Base-by-base conservation (phyloP, 306 rosid species). In the Trifolium fragiferum region DNA sequence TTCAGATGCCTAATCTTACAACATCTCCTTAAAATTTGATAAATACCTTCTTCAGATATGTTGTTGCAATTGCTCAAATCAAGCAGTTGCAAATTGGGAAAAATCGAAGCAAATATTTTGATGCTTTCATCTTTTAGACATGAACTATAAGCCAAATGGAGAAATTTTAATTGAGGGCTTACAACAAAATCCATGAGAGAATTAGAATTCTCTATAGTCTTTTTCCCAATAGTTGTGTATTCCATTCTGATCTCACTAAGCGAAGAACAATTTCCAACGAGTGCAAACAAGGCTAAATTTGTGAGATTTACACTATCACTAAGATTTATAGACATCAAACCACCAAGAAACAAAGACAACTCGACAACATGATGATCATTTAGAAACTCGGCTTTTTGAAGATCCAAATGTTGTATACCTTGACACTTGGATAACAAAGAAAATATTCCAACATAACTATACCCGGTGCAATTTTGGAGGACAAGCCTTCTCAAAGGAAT, bases 401-500 rank as follows among this genome's bases (percentile, higher is more conserved):
- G 89, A 82, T 85, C 82, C 11, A 93, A 79, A 80, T 84, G 75
- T 63, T 82, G 86, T 66, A 90, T 60, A 20, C 47, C 72, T 43
- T 20, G 88, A 68, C 85, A 81, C 13, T 78, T 83, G 23, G 78
- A 57, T 73, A 90, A 59, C 79, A 93, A 19, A 47, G 27, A 38
- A 16, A 55, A 79, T 46, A 90, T 77, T 35, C 90, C 95, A 73
- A 76, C 23, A 63, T 67, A 86, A 46, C 83, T 82, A 58, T 72
- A 89, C 38, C 59, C 47, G 14, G 4, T 1, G 25, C 88, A 87
- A 9, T 38, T 14, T 12, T 54, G 66, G 20, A 90, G 85, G 38
- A 67, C 57, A 23, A 92, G 83, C 74, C 83, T 89, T 63, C 68
- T 86, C 79, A 93, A 16, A 44, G 96, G 90, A 63, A 87, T 80